Base-by-base conservation (phyloP, 768 basidiomycete genomes). In the Sporobolomyces phaffii region DNA sequence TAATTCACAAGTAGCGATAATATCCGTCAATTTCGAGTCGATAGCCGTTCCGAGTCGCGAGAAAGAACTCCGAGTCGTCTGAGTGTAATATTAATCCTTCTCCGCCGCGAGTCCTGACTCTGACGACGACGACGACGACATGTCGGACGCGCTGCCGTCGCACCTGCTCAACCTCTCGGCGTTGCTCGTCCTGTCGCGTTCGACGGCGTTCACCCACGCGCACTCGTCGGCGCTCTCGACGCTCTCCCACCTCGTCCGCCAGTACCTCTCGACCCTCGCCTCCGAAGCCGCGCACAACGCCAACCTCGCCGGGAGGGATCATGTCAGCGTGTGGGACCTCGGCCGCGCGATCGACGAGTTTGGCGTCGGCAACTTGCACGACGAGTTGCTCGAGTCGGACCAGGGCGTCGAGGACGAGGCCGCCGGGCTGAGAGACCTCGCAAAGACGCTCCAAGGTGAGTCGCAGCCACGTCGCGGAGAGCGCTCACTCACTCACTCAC, bases 201-300 rank as follows among this genome's bases (percentile, higher is more conserved):
- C 62, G 2, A 13, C 67, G 17, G 20, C 60, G 13, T 72, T 68
- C 70, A 64, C 62, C 6, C 70, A 72, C 65, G 33, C 60, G 3
- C 34, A 28, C 3, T 47, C 33, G 0, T 40, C 44, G 14, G 47
- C 70, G 8, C 44, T 72, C 24, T 52, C 64, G 54, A 48, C 63
- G 15, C 70, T 72, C 53, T 29, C 65, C 20, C 62, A 72, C 65
- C 70, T 72, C 59, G n/a, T 68, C 13, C 28, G 10, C 2, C 24
- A 58, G 26, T 72, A 72, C 65, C 48, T 72, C 54, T 11, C 29
- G 26, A 50, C 67, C 29, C 51, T 59, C 26, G 70, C 70, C 0
- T 11, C 26, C 7, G 14, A 52, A 7, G 58, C 65, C 11, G 26
- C n/a, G 4, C 9, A 20, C 9, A 5, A 20, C n/a, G 65, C 70